Evolutionary conservation across 2,329 filamentous ascomycete genomes (phyloP).

Genomic region (Fusarium sp.): DNA sequence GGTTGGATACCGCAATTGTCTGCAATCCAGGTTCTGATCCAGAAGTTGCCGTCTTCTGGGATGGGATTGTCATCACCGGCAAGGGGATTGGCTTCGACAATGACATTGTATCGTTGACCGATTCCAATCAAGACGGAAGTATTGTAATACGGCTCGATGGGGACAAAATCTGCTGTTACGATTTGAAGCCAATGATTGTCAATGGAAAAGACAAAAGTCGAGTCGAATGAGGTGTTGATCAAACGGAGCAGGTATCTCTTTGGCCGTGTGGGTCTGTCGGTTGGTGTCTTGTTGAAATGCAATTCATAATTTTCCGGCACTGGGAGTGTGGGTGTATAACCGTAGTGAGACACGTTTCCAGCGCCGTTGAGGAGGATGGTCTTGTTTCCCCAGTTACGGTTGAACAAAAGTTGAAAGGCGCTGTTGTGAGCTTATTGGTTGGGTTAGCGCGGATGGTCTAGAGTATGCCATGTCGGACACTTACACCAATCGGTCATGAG

Average conservation of each 20-base stretch:
- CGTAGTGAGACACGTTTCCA: conserved; percentile 26
- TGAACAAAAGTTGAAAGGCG: conserved; percentile 19
- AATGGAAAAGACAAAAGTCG: conserved; percentile 36
- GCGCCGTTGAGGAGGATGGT: conserved; percentile 34
- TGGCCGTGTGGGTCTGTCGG: conserved; percentile 22
- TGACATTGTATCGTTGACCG: conserved; percentile 35
- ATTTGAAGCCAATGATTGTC: conserved; percentile 37
- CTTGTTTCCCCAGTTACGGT: conserved; percentile 11
- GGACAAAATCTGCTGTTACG: conserved; percentile 31
- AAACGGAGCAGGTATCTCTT: conserved; percentile 31
- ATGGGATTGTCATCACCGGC: conserved; percentile 14
- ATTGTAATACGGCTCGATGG: conserved; percentile 29
- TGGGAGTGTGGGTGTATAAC: conserved; percentile 1
- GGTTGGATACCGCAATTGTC: background rate
- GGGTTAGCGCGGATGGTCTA: background rate
- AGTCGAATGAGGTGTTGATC: conserved; percentile 37
- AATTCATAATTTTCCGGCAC: conserved; percentile 21
- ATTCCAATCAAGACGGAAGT: conserved; percentile 29
- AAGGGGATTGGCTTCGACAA: conserved; percentile 28
- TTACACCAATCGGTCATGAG: conserved; percentile 36
- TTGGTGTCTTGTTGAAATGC: conserved; percentile 32
- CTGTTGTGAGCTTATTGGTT: conserved; percentile 23
- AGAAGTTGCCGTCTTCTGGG: conserved; percentile 33
- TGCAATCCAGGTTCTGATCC: conserved; percentile 35
- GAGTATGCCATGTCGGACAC: background rate